These are phyloP conservation scores for Euphorbia pulcherrima DNA, from an alignment of 345 rosid genomes.

Conservation along the genomic window DNA sequence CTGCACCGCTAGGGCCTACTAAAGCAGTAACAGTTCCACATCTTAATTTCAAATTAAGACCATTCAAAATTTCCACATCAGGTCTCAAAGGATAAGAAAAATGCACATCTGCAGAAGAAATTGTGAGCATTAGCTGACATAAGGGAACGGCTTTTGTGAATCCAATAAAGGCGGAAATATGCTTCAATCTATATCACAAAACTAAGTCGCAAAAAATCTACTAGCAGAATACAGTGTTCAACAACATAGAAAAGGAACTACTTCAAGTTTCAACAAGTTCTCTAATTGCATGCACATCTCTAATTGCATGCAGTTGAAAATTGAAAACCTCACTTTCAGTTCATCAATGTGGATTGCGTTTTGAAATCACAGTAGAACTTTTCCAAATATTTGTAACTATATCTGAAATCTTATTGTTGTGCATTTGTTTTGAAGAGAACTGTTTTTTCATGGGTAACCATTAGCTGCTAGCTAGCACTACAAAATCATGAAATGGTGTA, in stretches of 20 bases:
- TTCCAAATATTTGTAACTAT: neutral
- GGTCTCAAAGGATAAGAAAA: conserved; percentile 89
- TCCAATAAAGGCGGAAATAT: neutral
- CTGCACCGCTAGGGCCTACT: conserved; percentile 96
- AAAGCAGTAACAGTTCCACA: conserved; percentile 86
- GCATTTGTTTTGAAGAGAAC: conserved; percentile 8
- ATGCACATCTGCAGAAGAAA: conserved; percentile 63
- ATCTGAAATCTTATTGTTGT: neutral
- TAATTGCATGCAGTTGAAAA: neutral
- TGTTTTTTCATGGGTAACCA: neutral
- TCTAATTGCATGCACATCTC: no score
- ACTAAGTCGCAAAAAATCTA: neutral
- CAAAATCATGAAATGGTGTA: neutral
- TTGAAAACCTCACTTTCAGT: neutral
- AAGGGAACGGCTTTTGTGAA: neutral
- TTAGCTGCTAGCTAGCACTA: conserved; percentile 1
- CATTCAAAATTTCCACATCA: conserved; percentile 65
- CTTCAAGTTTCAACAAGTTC: conserved; percentile 2
- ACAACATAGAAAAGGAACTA: conserved; percentile 1
- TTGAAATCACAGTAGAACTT: neutral
- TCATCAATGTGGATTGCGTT: neutral
- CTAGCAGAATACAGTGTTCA: neutral
- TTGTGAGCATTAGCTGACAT: neutral
- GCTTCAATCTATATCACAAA: neutral
- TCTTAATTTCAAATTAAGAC: conserved; percentile 62